Evolutionary conservation across 768 basidiomycete species (phyloP), one percentile per base, ranked within the genome.

Genomic region (Calvatia gigantea): DNA sequence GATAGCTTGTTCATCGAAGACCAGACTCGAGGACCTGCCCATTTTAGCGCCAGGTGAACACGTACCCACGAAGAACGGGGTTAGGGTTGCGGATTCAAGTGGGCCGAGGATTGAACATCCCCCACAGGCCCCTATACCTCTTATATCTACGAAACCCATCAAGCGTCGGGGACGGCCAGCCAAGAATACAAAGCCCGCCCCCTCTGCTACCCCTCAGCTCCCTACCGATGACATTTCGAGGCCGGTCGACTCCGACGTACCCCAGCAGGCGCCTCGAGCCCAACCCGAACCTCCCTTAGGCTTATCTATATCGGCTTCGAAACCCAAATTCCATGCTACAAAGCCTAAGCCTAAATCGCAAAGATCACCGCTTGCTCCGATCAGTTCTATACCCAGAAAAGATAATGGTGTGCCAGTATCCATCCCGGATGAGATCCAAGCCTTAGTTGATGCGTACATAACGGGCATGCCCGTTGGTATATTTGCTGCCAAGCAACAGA

Each of bases 381-480:
- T 11, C 12, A 27, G 15, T n/a, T 17, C 14, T 15, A 19, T 41
- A 15, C 33, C 35, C 9, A 17, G 33, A 28, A 27, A 45, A 4
- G 53, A 46, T 12, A 47, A 46, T 21, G 53, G 53, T 6, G 28
- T 55, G n/a, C 54, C 54, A 6, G 27, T 31, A 28, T 45, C 54
- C 12, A 55, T 55, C 2, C 54, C 54, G 19, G 54, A 38, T 15
- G 82, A 82, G 58, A 60, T 81, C 4, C 65, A 71, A 46, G 70
- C 69, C 0, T 60, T 83, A 2, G 51, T 75, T n/a, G 70, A 79
- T 32, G 70, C 75, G 4, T 76, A 74, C 31, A 50, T 70, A 3
- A 64, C 64, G 6, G 64, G 62, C 31, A 65, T 67, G 4, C 81
- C 81, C 7, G 49, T 82, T 8, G 67, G 75, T 3, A 39, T 77